Evolutionary conservation across 2,329 filamentous ascomycete species (phyloP).

Genomic region (Cyanodermella asteris): DNA sequence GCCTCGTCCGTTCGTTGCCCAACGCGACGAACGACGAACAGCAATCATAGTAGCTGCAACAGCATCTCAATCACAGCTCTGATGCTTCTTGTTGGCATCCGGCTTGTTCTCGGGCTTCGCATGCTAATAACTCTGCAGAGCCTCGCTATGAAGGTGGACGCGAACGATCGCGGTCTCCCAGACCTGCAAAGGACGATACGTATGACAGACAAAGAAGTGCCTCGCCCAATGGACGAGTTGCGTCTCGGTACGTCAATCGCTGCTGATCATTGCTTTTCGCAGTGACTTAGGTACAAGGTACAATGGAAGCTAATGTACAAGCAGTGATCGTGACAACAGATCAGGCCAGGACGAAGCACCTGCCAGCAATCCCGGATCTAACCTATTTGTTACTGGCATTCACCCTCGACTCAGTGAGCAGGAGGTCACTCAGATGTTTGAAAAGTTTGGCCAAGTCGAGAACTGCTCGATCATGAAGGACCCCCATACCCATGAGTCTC

Average conservation of each 20-base stretch:
- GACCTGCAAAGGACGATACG: too few relatives aligned
- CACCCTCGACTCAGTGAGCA: constrained; percentile 76
- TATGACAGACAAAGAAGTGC: too few relatives aligned
- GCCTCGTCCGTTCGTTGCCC: constrained; percentile 2
- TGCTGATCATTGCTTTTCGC: constrained; percentile 8
- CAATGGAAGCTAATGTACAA: constrained; percentile 14
- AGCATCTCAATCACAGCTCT: constrained; percentile 43
- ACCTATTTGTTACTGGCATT: constrained; percentile 96
- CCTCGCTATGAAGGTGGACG: constrained; percentile 30
- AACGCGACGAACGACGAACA: neutral
- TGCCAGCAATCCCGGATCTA: constrained; percentile 80
- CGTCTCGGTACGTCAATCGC: constrained; percentile 33
- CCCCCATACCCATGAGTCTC: constrained; percentile 93
- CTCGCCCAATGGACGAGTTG: constrained; percentile 36
- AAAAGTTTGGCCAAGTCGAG: constrained; percentile 97
- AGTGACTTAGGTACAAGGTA: constrained; percentile 4
- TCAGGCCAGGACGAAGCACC: constrained; percentile 39
- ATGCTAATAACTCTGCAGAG: constrained; percentile 19
- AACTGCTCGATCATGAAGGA: constrained; percentile 99
- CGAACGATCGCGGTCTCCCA: too few relatives aligned
- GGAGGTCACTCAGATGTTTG: constrained; percentile 84
- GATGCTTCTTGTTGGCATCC: constrained; percentile 41
- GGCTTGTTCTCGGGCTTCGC: too few relatives aligned
- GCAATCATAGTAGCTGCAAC: constrained; percentile 19
- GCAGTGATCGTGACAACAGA: constrained; percentile 24